A percentile compares a stretch with the other conserved stretches of the same genome.
Evolutionary conservation across 148 eudicot genomes (phyloP).

Genomic region (Cornus controversa): DNA sequence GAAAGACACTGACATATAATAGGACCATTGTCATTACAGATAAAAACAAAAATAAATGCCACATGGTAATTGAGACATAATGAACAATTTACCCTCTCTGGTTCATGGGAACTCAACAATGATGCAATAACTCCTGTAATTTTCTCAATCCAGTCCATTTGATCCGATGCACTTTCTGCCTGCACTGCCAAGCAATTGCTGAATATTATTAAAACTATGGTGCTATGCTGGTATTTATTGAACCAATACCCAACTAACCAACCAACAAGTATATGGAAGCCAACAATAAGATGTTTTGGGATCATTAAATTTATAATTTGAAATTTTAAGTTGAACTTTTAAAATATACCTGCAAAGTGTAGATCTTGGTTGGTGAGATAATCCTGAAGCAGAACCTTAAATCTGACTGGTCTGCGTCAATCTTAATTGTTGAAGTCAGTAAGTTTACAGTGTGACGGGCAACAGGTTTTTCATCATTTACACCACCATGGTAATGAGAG

Average conservation of each 20-base stretch:
- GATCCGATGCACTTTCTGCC: conserved; percentile 89
- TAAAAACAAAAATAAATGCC: background rate
- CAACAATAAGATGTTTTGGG: background rate
- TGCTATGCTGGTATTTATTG: background rate
- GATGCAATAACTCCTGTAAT: conserved; percentile 91
- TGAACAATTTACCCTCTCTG: conserved; percentile 62
- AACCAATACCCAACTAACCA: background rate
- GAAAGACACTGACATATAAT: conserved; percentile 45
- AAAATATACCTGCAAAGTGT: conserved; percentile 78
- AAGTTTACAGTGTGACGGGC: conserved; percentile 94
- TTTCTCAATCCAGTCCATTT: conserved; percentile 95
- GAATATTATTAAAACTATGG: background rate
- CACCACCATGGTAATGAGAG: conserved; percentile 70
- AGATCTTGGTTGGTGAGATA: conserved; percentile 85
- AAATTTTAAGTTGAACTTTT: conserved; percentile 15
- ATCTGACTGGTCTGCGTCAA: conserved; percentile 86
- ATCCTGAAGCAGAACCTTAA: conserved; percentile 92
- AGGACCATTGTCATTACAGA: conserved; percentile 13
- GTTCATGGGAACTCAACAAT: conserved; percentile 63
- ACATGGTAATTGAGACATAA: background rate
- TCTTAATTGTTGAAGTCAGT: conserved; percentile 85
- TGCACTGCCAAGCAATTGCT: conserved; percentile 34
- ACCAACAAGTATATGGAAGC: conserved; percentile 7
- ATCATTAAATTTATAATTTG: background rate
- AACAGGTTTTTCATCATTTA: conserved; percentile 75